Evolutionary conservation across 164 flowering plant species (phyloP).

Genomic region (Vitis rotundifolia): DNA sequence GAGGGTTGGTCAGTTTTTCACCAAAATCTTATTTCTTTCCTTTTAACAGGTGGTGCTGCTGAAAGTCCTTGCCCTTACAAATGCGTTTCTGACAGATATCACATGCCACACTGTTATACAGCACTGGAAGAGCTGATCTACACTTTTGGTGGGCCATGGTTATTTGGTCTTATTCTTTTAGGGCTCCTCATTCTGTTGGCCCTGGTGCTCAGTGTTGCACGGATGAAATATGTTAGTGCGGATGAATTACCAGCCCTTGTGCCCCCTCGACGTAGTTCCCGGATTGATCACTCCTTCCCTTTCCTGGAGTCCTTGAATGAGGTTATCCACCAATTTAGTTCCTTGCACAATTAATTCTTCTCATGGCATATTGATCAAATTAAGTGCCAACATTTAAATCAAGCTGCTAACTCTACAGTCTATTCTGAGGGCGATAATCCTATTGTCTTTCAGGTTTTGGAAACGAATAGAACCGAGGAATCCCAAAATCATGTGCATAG

Average conservation of each 20-base stretch:
- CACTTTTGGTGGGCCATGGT: conserved; percentile 98
- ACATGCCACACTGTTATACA: conserved; percentile 90
- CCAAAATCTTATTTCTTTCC: conserved; percentile 8
- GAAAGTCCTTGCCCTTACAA: conserved; percentile 86
- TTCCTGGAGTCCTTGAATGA: conserved; percentile 93
- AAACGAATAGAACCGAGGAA: conserved; percentile 85
- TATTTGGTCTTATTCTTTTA: conserved; percentile 78
- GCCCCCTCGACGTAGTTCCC: conserved; percentile 72
- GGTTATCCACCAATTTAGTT: conserved; percentile 37
- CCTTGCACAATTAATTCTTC: neutral
- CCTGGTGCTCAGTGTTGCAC: conserved; percentile 88
- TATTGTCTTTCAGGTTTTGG: conserved; percentile 62
- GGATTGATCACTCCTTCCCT: conserved; percentile 87
- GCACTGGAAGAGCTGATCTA: conserved; percentile 89
- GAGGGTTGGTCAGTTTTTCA: neutral
- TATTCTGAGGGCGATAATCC: conserved; percentile 1
- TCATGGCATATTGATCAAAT: neutral
- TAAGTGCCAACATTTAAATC: too few relatives aligned
- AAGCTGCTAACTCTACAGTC: neutral
- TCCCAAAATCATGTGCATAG: conserved; percentile 91
- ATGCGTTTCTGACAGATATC: conserved; percentile 92
- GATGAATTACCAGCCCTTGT: conserved; percentile 74
- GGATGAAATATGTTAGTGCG: conserved; percentile 76
- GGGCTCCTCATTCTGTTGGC: conserved; percentile 79
- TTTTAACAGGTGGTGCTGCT: conserved; percentile 77